Base-by-base conservation (phyloP, 2,329 filamentous ascomycete genomes). In the Phoma sp. region DNA sequence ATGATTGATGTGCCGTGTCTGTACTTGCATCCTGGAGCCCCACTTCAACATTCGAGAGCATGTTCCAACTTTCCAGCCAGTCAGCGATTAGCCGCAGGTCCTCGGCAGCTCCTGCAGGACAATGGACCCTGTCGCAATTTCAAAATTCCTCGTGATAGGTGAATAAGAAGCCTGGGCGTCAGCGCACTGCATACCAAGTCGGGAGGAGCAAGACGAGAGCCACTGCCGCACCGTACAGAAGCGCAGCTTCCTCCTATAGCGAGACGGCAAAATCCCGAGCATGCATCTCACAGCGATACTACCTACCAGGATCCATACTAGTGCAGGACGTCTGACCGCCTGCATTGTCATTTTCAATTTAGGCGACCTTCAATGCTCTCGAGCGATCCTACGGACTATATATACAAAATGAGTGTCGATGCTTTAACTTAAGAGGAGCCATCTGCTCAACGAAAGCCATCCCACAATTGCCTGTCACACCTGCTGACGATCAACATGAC, bases 401-500 rank as follows among this genome's bases (percentile, higher is more conserved):
- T 36, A 30, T 2, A 24, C 4, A n/a, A 5, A 27, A 5, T 10
- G 13, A 25, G 30, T 4, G 32, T 23, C 27, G n/a, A 30, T 2
- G 14, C 29, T 38, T 18, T 23, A 24, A 10, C n/a, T 46, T 46
- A 46, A 46, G 13, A 38, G 33, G 7, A 4, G 2, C 24, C 2
- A n/a, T 2, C 22, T 24, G n/a, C 9, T 18, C 33, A 23, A 18
- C 25, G 6, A 10, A 3, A 44, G n/a, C 24, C 35, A 29, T 4
- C n/a, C 13, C 24, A 13, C n/a, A 18, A 14, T 4, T 29, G 22
- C 11, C 10, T 33, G 35, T 7, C 25, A n/a, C 2, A 25, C 1
- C 30, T 4, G 11, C 23, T 6, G 14, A 23, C 7, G 32, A 29
- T 9, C 39, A 38, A n/a, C 30, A 59, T 59, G 57, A 50, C 49